phyloP scores from a whole-genome alignment of 495 filamentous ascomycete species.

The Bathelium albidoporum region DNA sequence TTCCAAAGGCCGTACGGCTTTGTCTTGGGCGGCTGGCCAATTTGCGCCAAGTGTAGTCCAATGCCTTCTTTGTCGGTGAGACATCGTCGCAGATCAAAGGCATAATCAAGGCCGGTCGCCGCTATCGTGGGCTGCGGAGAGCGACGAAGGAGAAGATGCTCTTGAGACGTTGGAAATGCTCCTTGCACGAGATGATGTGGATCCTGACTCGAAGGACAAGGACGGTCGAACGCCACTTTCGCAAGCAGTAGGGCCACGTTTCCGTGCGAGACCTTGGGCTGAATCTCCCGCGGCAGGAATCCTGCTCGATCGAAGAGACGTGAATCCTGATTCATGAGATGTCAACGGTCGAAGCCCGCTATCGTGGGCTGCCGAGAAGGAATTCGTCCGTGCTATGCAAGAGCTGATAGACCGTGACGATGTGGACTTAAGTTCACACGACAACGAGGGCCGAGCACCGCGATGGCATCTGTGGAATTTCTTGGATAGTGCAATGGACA shows the following conservation, averaged over 20 bases:
- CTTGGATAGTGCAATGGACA: neutral
- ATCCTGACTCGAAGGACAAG: neutral
- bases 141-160: too few species aligned
- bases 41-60: too few species aligned
- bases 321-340: neutral
- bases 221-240: neutral
- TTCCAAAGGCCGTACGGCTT: neutral
- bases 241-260: neutral
- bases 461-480: neutral
- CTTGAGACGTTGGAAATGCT: neutral
- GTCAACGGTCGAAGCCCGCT: neutral
- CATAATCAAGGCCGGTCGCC: too few species aligned
- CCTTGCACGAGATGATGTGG: neutral
- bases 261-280: neutral
- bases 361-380: neutral
- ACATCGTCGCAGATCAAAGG: too few species aligned
- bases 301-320: neutral
- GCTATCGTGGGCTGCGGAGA: too few species aligned
- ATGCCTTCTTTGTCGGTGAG: too few species aligned
- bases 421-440: neutral
- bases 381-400: neutral
- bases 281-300: neutral
- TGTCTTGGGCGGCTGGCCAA: too few species aligned
- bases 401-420: neutral
- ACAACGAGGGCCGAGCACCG: neutral